A percentile compares a stretch with the other conserved stretches of the same genome.
Conservation (phyloP, 2,329 filamentous ascomycete species). For the Arthrobotrys sinensis region DNA sequence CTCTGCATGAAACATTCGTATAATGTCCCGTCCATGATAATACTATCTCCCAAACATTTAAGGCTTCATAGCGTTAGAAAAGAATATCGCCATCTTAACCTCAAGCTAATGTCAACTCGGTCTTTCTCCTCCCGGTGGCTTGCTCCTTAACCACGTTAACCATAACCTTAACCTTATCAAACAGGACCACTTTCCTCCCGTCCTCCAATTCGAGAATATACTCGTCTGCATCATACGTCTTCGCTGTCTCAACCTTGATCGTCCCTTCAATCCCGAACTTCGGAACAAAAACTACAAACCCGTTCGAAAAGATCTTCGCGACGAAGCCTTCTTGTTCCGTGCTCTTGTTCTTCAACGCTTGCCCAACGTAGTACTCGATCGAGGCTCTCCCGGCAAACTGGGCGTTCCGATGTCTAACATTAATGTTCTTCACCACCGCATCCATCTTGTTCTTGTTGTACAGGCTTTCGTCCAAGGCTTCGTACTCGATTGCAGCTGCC, state of each 20-base stretch:
- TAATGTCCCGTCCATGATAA: conserved; percentile 29
- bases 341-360: conserved; percentile 84
- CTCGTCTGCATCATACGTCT: conserved; percentile 86
- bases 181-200: conserved; percentile 79
- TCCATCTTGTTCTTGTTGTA: conserved; percentile 88
- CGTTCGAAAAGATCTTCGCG: conserved; percentile 97
- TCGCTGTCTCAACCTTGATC: conserved; percentile 83
- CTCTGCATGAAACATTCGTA: conserved; percentile 34
- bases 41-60: conserved; percentile 35
- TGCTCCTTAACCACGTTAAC: conserved; percentile 95
- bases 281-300: conserved; percentile 95
- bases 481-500: conserved; percentile 94
- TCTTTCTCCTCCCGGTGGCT: conserved; percentile 93
- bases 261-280: conserved; percentile 95
- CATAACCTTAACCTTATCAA: conserved; percentile 89
- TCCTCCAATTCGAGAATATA: conserved; percentile 76
- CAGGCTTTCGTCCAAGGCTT: conserved; percentile 83
- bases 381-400: conserved; percentile 94
- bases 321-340: conserved; percentile 92
- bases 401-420: conserved; percentile 95
- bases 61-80: conserved; percentile 17
- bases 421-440: conserved; percentile 97
- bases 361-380: conserved; percentile 97
- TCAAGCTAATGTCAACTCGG: conserved; percentile 79
- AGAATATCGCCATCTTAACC: conserved; percentile 10